Conservation (phyloP, 1,284 basidiomycete genomes). For the Omphalotus olearius region DNA sequence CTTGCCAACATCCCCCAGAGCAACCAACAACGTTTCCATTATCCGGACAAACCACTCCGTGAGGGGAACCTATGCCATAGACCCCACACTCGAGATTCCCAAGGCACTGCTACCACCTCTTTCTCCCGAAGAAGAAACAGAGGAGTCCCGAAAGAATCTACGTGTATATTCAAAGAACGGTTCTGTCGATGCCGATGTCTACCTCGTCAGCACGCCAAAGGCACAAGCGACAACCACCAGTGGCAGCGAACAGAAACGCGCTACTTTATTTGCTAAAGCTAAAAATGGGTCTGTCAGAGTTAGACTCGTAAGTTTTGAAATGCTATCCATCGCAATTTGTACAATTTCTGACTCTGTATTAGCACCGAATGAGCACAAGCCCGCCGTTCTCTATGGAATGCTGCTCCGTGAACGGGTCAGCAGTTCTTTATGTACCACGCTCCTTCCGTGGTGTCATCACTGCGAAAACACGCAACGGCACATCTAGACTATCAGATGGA, state of each 20-base stretch:
- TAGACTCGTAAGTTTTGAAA: not conserved
- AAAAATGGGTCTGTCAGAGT: not conserved
- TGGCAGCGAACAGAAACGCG: slow-evolving; percentile 32
- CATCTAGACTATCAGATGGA: not conserved
- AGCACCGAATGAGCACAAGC: slow-evolving; percentile 18
- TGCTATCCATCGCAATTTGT: not conserved
- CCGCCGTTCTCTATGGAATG: slow-evolving; percentile 23
- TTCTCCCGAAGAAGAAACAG: slow-evolving; percentile 23
- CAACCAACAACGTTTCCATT: slow-evolving; percentile 32
- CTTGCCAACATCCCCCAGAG: slow-evolving; percentile 18
- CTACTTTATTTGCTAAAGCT: slow-evolving; percentile 23
- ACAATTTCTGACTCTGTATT: not conserved
- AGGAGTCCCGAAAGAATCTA: slow-evolving; percentile 30
- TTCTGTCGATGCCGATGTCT: slow-evolving; percentile 27
- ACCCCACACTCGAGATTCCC: slow-evolving; percentile 33
- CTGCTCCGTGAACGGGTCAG: slow-evolving; percentile 20
- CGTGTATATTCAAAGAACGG: slow-evolving; percentile 25
- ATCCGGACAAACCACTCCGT: slow-evolving; percentile 22
- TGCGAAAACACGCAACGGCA: slow-evolving; percentile 12
- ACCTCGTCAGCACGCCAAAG: slow-evolving; percentile 17
- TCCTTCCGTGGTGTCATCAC: slow-evolving; percentile 27
- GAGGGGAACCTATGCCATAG: slow-evolving; percentile 31
- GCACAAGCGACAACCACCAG: slow-evolving; percentile 19
- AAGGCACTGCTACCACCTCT: slow-evolving; percentile 27
- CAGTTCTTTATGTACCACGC: slow-evolving; percentile 24